These are phyloP conservation scores for Cyberlindnera xishuangbannaensis DNA, from an alignment of 805 yeast genomes.

Conservation along the genomic window DNA sequence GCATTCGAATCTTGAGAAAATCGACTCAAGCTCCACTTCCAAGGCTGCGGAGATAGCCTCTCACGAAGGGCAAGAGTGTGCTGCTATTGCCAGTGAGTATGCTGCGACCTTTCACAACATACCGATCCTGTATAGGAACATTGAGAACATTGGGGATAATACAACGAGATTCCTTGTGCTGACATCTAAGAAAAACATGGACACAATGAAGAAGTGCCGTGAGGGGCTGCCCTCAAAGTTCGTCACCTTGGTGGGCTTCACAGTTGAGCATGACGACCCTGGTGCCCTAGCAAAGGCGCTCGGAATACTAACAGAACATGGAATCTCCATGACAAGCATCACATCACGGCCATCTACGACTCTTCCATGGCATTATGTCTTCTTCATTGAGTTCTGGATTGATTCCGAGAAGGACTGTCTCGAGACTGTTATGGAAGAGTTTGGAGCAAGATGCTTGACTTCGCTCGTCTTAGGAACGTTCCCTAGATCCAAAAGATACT, in stretches of 20 bases:
- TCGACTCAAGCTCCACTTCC: slow-evolving; percentile 78
- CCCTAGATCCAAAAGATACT: slow-evolving; percentile 13
- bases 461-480: slow-evolving; percentile 39
- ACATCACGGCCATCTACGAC: slow-evolving; percentile 70
- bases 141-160: slow-evolving; percentile 71
- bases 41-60: slow-evolving; percentile 69
- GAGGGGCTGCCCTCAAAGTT: slow-evolving; percentile 8
- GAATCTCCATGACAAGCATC: slow-evolving; percentile 63
- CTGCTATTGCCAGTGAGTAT: slow-evolving; percentile 69
- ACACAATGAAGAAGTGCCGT: background rate
- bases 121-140: slow-evolving; percentile 45
- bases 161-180: slow-evolving; percentile 82
- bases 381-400: slow-evolving; percentile 68
- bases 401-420: slow-evolving; percentile 29
- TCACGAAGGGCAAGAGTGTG: slow-evolving; percentile 36
- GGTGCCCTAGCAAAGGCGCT: slow-evolving; percentile 72
- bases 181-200: slow-evolving; percentile 29
- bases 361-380: slow-evolving; percentile 74
- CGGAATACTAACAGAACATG: slow-evolving; percentile 45
- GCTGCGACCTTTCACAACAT: slow-evolving; percentile 59
- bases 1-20: slow-evolving; percentile 34
- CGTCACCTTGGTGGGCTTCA: slow-evolving; percentile 58
- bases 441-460: slow-evolving; percentile 40
- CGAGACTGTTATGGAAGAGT: slow-evolving; percentile 33
- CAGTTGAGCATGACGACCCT: slow-evolving; percentile 57